Evolutionary conservation across 2,329 filamentous ascomycete species (phyloP).

Genomic region (Neopestalotiopsis sp.): DNA sequence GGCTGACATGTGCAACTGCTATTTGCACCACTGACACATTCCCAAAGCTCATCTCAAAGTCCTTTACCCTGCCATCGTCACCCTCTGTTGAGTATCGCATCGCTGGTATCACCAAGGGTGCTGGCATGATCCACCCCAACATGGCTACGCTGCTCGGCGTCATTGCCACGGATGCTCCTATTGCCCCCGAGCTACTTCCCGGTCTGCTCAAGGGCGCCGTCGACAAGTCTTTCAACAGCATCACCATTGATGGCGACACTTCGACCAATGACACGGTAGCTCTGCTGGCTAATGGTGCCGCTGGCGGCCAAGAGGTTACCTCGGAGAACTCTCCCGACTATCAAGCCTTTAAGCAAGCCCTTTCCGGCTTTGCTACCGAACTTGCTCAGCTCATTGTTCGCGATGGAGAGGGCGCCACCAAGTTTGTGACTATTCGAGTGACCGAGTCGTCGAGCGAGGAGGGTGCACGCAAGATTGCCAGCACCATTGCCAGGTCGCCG

Average conservation of each 20-base stretch:
- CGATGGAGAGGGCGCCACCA: slow-evolving; percentile 96
- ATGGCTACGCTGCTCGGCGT: slow-evolving; percentile 96
- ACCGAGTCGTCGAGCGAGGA: slow-evolving; percentile 72
- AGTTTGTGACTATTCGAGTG: slow-evolving; percentile 94
- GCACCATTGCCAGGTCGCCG: slow-evolving; percentile 87
- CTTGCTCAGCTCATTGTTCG: slow-evolving; percentile 93
- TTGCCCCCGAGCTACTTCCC: slow-evolving; percentile 71
- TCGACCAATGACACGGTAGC: slow-evolving; percentile 97
- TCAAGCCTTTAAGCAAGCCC: slow-evolving; percentile 69
- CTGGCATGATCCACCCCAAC: slow-evolving; percentile 99
- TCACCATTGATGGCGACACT: slow-evolving; percentile 96
- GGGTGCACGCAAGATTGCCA: slow-evolving; percentile 80
- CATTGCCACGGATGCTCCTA: slow-evolving; percentile 87
- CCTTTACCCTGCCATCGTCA: slow-evolving; percentile 84
- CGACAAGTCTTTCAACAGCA: slow-evolving; percentile 90
- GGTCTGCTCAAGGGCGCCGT: slow-evolving; percentile 75
- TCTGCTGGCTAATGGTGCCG: slow-evolving; percentile 93
- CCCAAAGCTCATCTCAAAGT: slow-evolving; percentile 87
- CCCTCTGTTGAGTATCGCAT: slow-evolving; percentile 79
- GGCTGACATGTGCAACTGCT: slow-evolving; percentile 84
- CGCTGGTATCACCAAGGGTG: slow-evolving; percentile 95
- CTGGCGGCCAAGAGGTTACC: slow-evolving; percentile 71
- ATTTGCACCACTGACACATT: slow-evolving; percentile 99
- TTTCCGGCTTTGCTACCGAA: slow-evolving; percentile 81
- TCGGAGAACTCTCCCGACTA: slow-evolving; percentile 66